These are phyloP conservation scores for Gossypium schwendimanii DNA, from an alignment of 441 rosid genomes.

Conservation along the genomic window DNA sequence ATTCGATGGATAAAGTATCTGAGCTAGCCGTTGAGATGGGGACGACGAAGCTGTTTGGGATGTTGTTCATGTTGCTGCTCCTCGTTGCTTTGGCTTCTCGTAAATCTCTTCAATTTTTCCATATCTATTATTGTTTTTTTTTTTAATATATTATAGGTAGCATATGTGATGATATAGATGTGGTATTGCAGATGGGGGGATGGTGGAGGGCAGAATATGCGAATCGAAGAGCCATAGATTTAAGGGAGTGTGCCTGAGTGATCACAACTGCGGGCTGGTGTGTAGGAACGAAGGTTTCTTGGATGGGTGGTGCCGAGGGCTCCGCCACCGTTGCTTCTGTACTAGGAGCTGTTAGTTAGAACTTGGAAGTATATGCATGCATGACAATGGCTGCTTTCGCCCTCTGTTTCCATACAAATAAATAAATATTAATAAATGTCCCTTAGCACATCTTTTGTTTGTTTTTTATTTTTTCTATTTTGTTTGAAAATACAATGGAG, in stretches of 20 bases:
- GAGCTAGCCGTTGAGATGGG: background rate
- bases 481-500: no score
- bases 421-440: no score
- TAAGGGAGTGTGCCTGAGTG: constrained; percentile 28
- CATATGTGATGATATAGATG: background rate
- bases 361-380: no score
- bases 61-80: background rate
- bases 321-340: constrained; percentile 8
- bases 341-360: background rate
- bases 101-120: background rate
- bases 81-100: background rate
- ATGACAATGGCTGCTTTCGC: no score
- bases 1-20: background rate
- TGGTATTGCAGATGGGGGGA: background rate
- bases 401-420: background rate
- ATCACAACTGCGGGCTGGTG: constrained; percentile 47
- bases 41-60: background rate
- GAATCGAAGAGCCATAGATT: constrained; percentile 50
- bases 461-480: no score
- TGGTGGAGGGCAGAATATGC: constrained; percentile 44
- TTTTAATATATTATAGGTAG: background rate
- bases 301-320: background rate
- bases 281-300: constrained; percentile 42
- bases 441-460: no score
- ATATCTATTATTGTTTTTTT: background rate